These are phyloP conservation scores for Arthroderma sp. DNA, from an alignment of 2,329 filamentous ascomycete species.

Conservation along the genomic window DNA sequence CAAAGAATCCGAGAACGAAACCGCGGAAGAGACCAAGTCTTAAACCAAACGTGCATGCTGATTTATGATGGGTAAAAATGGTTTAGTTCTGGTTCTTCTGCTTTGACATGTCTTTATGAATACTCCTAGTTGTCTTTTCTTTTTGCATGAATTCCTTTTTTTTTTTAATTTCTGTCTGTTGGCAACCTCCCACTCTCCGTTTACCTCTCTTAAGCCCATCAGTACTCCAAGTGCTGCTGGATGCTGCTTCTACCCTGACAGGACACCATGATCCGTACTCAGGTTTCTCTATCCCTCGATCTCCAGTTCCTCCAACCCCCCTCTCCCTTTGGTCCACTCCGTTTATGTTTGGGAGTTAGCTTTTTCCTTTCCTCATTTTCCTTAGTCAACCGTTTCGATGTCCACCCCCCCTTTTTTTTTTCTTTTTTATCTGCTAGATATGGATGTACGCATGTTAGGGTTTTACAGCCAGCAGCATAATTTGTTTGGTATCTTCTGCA, in stretches of 20 bases:
- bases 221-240: too few species aligned
- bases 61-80: slow-evolving; percentile 5
- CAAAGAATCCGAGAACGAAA: slow-evolving; percentile 27
- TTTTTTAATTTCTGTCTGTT: slow-evolving; percentile 3
- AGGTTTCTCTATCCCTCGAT: too few species aligned
- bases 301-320: too few species aligned
- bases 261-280: too few species aligned
- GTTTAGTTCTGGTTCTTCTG: slow-evolving; percentile 8
- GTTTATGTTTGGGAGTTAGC: neutral
- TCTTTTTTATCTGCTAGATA: slow-evolving; percentile 4
- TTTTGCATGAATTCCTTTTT: slow-evolving; percentile 4
- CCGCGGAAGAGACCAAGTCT: slow-evolving; percentile 22
- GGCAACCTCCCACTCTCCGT: neutral
- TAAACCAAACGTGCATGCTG: slow-evolving; percentile 5
- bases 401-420: slow-evolving; percentile 3
- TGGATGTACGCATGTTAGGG: slow-evolving; percentile 3
- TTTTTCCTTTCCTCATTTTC: neutral
- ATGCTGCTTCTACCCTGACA: too few species aligned
- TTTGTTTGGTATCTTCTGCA: slow-evolving; percentile 8
- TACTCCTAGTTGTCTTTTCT: slow-evolving; percentile 5
- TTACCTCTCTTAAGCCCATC: neutral
- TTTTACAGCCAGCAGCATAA: slow-evolving; percentile 4
- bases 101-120: slow-evolving; percentile 10
- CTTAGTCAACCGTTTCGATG: neutral
- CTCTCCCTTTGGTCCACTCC: slow-evolving; percentile 1